Percentiles rank a stretch among this genome's conserved stretches.
These are phyloP conservation scores for Grigorovia yakushimaensis DNA, from an alignment of 805 yeast genomes.

Conservation along the genomic window DNA sequence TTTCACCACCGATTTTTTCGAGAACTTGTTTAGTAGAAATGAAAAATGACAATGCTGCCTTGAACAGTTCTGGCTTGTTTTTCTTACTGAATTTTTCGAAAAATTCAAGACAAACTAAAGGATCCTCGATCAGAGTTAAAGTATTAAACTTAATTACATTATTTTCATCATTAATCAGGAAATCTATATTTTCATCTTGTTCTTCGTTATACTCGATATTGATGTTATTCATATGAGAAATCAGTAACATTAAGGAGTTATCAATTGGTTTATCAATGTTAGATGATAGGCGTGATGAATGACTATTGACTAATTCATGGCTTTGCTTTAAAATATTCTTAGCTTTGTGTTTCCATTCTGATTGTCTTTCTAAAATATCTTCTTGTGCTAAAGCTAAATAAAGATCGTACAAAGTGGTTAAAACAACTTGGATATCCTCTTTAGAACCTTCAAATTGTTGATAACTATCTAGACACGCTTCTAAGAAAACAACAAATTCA, in stretches of 20 bases:
- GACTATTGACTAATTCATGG: constrained; percentile 33
- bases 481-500: constrained; percentile 85
- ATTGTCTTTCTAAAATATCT: constrained; percentile 29
- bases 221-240: constrained; percentile 33
- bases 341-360: constrained; percentile 62
- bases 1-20: constrained; percentile 41
- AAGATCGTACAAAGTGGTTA: constrained; percentile 73
- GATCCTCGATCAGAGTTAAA: constrained; percentile 47
- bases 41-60: constrained; percentile 53
- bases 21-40: constrained; percentile 46
- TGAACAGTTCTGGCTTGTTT: constrained; percentile 49
- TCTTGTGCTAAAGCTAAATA: constrained; percentile 52
- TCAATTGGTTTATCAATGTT: constrained; percentile 13
- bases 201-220: constrained; percentile 19
- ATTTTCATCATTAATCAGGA: constrained; percentile 33
- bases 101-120: constrained; percentile 45
- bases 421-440: constrained; percentile 62
- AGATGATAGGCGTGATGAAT: constrained; percentile 1
- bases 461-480: constrained; percentile 77
- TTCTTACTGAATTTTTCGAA: constrained; percentile 46
- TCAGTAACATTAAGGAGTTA: constrained; percentile 28
- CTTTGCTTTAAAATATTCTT: constrained; percentile 37
- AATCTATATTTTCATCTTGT: not conserved
- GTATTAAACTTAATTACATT: constrained; percentile 35
- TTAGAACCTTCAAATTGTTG: constrained; percentile 60